Evolutionary conservation across 176 grass and related monocot genomes (phyloP), one percentile per base, ranked within the genome.

Genomic region (Phyllostachys edulis): DNA sequence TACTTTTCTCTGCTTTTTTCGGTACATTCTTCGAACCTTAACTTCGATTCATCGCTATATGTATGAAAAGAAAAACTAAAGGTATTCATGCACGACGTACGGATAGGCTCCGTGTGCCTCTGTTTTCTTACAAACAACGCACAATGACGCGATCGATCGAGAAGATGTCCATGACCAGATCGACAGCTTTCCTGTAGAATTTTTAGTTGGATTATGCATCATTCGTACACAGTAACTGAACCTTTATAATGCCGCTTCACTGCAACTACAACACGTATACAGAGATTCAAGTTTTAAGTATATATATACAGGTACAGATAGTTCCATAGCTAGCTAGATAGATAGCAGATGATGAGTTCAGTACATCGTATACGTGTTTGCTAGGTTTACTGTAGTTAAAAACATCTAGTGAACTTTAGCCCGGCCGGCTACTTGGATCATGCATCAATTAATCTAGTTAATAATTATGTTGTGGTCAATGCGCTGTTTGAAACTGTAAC

Each of bases 401-500:
- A 83, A 75, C 42, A 52, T 56, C 5, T 26, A 64, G 23, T 21
- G 80, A 55, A 41, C 65, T 86, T 86, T 63, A 54, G 64, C 83
- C 45, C 38, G 29, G 57, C 45, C 37, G 39, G 49, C 82, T 86
- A 57, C 78, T 86, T 90, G 84, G 84, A 82, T 59, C 59, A 15
- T n/a, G 38, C 26, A 54, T 57, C 42, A 7, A 15, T 37, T 66
- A 56, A 41, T 69, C 64, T 69, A 27, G 59, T 14, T 27, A 27
- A 61, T 5, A 26, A 62, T 62, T 18, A 39, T 64, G 77, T 42
- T 47, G 45, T 84, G 41, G 85, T 88, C 85, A 91, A 88, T 88
- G 73, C 6, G 49, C 42, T 70, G 75, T 91, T 91, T 82, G 80
- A 66, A 88, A 39, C 73, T 67, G 71, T 70, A 91, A 91, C 15